These are phyloP conservation scores for Castanopsis chinensis DNA, from an alignment of 306 rosid genomes.

Conservation along the genomic window DNA sequence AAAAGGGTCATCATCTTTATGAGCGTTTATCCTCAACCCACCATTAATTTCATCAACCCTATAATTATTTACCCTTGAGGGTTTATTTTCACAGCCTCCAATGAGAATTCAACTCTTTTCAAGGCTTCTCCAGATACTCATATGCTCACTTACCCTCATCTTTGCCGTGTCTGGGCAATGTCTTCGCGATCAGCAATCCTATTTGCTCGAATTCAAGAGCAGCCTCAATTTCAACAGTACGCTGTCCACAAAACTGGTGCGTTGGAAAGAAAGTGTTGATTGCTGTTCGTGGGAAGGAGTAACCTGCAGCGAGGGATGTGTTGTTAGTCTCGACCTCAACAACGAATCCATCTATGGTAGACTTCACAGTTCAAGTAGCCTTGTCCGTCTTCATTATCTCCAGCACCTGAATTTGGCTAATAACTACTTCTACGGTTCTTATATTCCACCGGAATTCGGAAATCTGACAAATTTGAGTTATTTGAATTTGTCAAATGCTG, in stretches of 20 bases:
- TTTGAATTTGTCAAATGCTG: slow-evolving; percentile 32
- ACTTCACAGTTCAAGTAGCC: background rate
- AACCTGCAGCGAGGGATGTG: slow-evolving; percentile 12
- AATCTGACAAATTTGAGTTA: slow-evolving; percentile 24
- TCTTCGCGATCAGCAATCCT: slow-evolving; percentile 14
- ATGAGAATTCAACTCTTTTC: slow-evolving; percentile 30
- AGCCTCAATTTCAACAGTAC: accelerated
- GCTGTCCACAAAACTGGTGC: background rate
- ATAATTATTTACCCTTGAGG: background rate
- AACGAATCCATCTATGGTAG: background rate
- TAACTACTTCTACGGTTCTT: background rate
- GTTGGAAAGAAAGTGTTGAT: slow-evolving; percentile 21
- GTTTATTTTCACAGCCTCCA: background rate
- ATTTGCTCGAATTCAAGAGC: slow-evolving; percentile 24
- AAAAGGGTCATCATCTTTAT: background rate
- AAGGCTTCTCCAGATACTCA: slow-evolving; percentile 12
- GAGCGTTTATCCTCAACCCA: background rate
- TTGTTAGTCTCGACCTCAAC: background rate
- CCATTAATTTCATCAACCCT: background rate
- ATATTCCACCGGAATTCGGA: background rate
- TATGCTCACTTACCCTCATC: background rate
- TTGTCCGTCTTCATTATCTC: background rate
- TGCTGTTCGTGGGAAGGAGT: slow-evolving; percentile 41
- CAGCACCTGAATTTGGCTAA: background rate
- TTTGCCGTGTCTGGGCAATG: slow-evolving; percentile 15